Base-by-base conservation (phyloP, 2,329 filamentous ascomycete species). In the Colletotrichum tabaci region DNA sequence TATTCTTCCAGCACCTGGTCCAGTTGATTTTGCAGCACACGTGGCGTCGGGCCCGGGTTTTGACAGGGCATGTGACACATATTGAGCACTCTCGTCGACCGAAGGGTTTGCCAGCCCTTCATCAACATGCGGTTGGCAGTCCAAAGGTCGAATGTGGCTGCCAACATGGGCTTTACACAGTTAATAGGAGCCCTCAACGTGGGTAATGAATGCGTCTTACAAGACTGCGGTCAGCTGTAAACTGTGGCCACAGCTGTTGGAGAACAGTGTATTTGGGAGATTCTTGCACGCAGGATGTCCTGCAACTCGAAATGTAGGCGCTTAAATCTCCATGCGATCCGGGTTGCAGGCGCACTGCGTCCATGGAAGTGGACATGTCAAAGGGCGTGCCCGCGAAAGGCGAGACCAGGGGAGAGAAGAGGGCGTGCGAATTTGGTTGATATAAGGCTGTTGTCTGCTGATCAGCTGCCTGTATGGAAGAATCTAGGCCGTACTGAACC, bases 91-190 rank as follows among this genome's bases (percentile, higher is more conserved):
- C 35, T 10, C 15, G 26, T 8, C 23, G 23, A 35, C 5, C 50
- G 3, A 53, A 30, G 26, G 12, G 50, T 30, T 53, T 30, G 50
- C 50, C 50, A 53, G 13, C 50, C 50, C 23, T 53, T 30, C 50
- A 53, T 53, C 5, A 53, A 12, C 50, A 53, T 53, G 26, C 50
- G 26, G 16, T 53, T 53, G 15, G 50, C 50, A 23, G 50, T 53
- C 50, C 50, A 53, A 30, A 53, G 23, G 26, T 53, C 50, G 26
- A 53, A 53, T 35, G 50, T 16, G 12, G 18, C 18, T 13, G 23
- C 12, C 15, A 53, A 16, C 50, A 35, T 53, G 18, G 50, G 50
- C 26, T 53, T 5, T 13, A 47, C 9, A 53, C 23, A 13, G 50
- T 44, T 44, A 13, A 16, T 35, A 26, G 50, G 15, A 18, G 21